Base-by-base conservation (phyloP, 1,284 basidiomycete genomes). In the Puccinia brachypodii region DNA sequence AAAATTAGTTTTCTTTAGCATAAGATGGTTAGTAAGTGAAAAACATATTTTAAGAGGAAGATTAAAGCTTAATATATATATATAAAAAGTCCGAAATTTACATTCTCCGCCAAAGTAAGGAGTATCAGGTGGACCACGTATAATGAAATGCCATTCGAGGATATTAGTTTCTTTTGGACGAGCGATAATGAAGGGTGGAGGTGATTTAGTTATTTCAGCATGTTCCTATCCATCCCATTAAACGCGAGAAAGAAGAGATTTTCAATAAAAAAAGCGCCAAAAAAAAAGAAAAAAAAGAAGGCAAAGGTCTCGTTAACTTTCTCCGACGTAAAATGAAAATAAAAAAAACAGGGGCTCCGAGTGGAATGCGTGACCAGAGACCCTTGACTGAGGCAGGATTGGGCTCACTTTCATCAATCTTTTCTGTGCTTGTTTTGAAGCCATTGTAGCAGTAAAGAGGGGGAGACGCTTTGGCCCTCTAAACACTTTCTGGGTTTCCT, bases 101-200 rank as follows among this genome's bases (percentile, higher is more conserved):
- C 72, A 86, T 77, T 86, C 86, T 33, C 86, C 86, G 38, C 86
- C 86, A 1, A 83, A 83, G 69, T 85, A 86, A 8, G 85, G 85
- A 38, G 85, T 86, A 60, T 85, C 85, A 36, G 85, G 85, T n/a
- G 86, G 86, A 7, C 86, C 86, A 14, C 86, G 85, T 11, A 86
- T 82, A 76, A 86, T 85, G 80, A 85, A 86, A 78, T 86, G 85
- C 86, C 86, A 86, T 80, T 86, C 85, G 4, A 86, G 83, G 36
- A 86, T 84, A 82, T 86, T 85, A 73, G 85, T 84, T 60, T 86
- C 86, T 31, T 84, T 83, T 11, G 86, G 86, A 22, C 86, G 83
- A 13, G 85, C 86, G 60, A 84, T 85, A 58, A 85, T 85, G 50
- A 85, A 84, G 13, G 85, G 85, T 28, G 86, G 86, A 60, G 86